Conservation (phyloP, 2,329 filamentous ascomycete genomes). For the Nemania sp. region DNA sequence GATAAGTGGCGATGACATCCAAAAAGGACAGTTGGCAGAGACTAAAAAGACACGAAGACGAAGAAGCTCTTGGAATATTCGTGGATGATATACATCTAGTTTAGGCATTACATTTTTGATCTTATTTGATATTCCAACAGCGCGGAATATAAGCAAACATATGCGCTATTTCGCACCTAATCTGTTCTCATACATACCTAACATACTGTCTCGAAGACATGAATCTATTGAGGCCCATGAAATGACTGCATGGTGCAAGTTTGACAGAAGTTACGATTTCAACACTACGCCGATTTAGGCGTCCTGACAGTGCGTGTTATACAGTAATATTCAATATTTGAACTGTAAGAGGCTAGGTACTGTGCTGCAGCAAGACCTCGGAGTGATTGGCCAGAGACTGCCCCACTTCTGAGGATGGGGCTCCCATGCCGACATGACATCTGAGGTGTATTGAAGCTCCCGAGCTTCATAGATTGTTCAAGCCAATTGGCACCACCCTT, state of each 20-base stretch:
- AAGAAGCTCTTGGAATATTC: slow-evolving; percentile 23
- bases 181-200: no score
- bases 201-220: no score
- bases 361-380: no score
- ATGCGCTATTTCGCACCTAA: no score
- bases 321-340: neutral
- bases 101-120: no score
- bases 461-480: slow-evolving; percentile 24
- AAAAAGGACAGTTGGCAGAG: slow-evolving; percentile 40
- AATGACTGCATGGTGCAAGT: slow-evolving; percentile 16
- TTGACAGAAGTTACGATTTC: neutral
- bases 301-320: slow-evolving; percentile 4
- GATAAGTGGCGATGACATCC: slow-evolving; percentile 33
- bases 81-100: neutral
- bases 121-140: no score
- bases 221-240: no score
- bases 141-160: no score
- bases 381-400: slow-evolving; percentile 29
- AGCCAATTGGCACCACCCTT: slow-evolving; percentile 35
- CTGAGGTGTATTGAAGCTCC: slow-evolving; percentile 19
- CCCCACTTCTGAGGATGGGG: slow-evolving; percentile 30
- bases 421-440: slow-evolving; percentile 32
- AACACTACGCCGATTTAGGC: neutral
- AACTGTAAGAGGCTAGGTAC: slow-evolving; percentile 23
- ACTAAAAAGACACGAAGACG: slow-evolving; percentile 33